These are phyloP conservation scores for Kwoniella newhampshirensis DNA, from an alignment of 768 basidiomycete genomes.

Conservation along the genomic window DNA sequence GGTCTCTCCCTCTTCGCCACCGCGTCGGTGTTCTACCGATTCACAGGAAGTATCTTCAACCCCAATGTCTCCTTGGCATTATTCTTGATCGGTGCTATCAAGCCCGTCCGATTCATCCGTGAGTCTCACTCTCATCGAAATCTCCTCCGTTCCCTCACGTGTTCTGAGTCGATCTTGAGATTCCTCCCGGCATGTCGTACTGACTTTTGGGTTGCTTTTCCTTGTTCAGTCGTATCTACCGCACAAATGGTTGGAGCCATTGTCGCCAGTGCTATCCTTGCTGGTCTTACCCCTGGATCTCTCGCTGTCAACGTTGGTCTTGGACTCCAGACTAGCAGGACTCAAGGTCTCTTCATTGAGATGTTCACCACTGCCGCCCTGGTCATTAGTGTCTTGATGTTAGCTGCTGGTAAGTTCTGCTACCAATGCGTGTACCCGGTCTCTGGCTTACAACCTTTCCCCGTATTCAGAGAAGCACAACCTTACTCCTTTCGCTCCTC, in stretches of 20 bases:
- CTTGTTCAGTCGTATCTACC: conserved; percentile 26
- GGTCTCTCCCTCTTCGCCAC: conserved; percentile 45
- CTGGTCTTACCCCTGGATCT: conserved; percentile 44
- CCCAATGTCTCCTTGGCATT: conserved; percentile 47
- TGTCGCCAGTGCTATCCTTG: conserved; percentile 45
- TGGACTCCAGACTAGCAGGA: conserved; percentile 33
- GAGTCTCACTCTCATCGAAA: conserved; percentile 11
- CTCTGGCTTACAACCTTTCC: conserved; percentile 5
- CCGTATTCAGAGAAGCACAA: conserved; percentile 29
- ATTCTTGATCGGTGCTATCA: conserved; percentile 43
- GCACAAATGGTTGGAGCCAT: conserved; percentile 45
- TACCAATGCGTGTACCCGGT: not conserved
- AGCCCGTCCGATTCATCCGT: conserved; percentile 45
- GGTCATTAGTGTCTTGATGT: conserved; percentile 46
- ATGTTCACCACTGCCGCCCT: conserved; percentile 49
- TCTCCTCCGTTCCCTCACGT: no score
- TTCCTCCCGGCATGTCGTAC: not conserved
- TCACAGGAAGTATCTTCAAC: conserved; percentile 50
- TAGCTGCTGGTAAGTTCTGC: conserved; percentile 43
- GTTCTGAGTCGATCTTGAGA: no score
- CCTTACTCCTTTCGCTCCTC: conserved; percentile 45
- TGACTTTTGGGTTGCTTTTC: not conserved
- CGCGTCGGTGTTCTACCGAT: conserved; percentile 49
- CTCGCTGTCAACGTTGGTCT: conserved; percentile 32
- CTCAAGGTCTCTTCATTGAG: conserved; percentile 51